These are phyloP conservation scores for Aspergillus sclerotiicarbonarius DNA, from an alignment of 495 filamentous ascomycete genomes.

Conservation along the genomic window DNA sequence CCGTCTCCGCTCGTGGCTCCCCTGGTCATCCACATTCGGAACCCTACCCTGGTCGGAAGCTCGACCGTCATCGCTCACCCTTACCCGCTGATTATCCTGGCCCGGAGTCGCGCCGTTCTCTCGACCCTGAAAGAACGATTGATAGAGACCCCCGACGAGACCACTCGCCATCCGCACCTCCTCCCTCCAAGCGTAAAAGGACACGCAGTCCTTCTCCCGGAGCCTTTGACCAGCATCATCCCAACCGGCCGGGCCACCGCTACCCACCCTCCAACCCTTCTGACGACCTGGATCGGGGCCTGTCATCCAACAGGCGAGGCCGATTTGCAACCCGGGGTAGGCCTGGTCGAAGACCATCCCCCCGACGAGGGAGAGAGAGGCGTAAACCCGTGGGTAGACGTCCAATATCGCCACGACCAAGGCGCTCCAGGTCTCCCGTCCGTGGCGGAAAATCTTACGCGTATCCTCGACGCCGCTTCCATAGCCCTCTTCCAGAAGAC, in stretches of 20 bases:
- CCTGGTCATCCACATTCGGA: slow-evolving; percentile 24
- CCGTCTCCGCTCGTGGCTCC: slow-evolving; percentile 32
- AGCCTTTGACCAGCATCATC: slow-evolving; percentile 21
- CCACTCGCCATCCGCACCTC: slow-evolving; percentile 33
- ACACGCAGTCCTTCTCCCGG: slow-evolving; percentile 48
- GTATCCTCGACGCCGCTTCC: slow-evolving; percentile 32
- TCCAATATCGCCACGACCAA: slow-evolving; percentile 22
- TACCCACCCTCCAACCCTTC: slow-evolving; percentile 25
- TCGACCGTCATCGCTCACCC: slow-evolving; percentile 19
- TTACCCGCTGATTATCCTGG: slow-evolving; percentile 18
- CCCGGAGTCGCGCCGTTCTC: slow-evolving; percentile 9
- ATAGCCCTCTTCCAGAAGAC: slow-evolving; percentile 27
- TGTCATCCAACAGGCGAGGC: slow-evolving; percentile 28
- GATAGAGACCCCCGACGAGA: slow-evolving; percentile 33
- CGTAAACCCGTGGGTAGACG: slow-evolving; percentile 32
- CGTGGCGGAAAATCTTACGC: slow-evolving; percentile 27
- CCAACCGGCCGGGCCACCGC: slow-evolving; percentile 23
- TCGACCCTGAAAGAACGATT: slow-evolving; percentile 9
- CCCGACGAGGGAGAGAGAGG: slow-evolving; percentile 37
- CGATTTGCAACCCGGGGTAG: slow-evolving; percentile 36
- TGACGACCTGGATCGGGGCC: slow-evolving; percentile 35
- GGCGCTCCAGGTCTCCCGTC: slow-evolving; percentile 32
- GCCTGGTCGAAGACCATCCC: slow-evolving; percentile 27
- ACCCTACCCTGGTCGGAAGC: slow-evolving; percentile 10
- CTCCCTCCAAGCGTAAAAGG: slow-evolving; percentile 40